These are phyloP conservation scores for Ophiostoma quercus DNA, from an alignment of 2,329 filamentous ascomycete species.

Conservation along the genomic window DNA sequence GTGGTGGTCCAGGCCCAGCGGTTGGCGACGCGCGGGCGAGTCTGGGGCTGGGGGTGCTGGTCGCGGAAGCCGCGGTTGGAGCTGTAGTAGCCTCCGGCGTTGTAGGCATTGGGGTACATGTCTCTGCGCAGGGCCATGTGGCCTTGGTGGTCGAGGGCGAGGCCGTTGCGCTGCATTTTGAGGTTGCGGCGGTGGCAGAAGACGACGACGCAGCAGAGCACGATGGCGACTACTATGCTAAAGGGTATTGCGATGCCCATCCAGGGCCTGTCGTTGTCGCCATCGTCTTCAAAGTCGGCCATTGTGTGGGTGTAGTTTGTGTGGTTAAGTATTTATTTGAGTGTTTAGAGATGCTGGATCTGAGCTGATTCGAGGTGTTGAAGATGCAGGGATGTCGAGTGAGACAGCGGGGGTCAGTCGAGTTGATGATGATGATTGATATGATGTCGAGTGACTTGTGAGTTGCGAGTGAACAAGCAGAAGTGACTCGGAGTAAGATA, in stretches of 20 bases:
- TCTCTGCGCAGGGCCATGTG: constrained; percentile 23
- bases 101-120: constrained; percentile 18
- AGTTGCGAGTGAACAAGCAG: no score
- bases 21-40: constrained; percentile 19
- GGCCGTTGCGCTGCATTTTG: background rate
- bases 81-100: background rate
- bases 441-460: no score
- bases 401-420: background rate
- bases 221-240: constrained; percentile 18
- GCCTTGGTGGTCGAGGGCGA: constrained; percentile 23
- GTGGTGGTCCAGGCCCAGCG: constrained; percentile 25
- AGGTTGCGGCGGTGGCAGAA: constrained; percentile 16
- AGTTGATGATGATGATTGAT: background rate
- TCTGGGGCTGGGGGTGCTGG: background rate
- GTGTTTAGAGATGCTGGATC: no score
- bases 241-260: constrained; percentile 23
- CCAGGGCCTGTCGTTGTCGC: constrained; percentile 16
- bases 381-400: background rate
- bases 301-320: constrained; percentile 13
- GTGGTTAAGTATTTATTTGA: background rate
- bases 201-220: constrained; percentile 10
- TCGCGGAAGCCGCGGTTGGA: constrained; percentile 3
- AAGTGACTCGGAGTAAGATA: no score
- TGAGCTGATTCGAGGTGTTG: background rate
- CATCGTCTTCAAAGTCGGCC: constrained; percentile 16